Conservation (phyloP, 371 early-diverging fungal species). For the Haplosporangium sp. region DNA sequence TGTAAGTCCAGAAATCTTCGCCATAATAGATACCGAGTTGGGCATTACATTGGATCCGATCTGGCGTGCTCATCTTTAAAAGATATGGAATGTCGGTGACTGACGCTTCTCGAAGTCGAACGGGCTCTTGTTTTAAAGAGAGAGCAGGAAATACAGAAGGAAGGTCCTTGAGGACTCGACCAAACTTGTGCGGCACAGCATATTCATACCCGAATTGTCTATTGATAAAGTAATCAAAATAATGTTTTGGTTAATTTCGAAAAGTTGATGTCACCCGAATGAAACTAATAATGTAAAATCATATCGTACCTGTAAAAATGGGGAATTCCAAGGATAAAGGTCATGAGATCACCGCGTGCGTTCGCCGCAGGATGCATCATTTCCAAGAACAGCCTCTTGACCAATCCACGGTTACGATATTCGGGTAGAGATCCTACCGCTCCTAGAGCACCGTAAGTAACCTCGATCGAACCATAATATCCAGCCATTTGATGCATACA, state of each 20-base stretch:
- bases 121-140: constrained; percentile 10
- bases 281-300: not conserved
- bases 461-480: constrained; percentile 17
- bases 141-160: not conserved
- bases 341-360: constrained; percentile 33
- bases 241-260: not conserved
- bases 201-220: constrained; percentile 43
- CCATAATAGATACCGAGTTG: constrained; percentile 25
- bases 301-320: constrained; percentile 40
- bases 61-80: constrained; percentile 23
- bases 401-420: constrained; percentile 33
- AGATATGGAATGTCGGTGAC: constrained; percentile 27
- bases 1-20: constrained; percentile 22
- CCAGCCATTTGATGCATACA: constrained; percentile 11
- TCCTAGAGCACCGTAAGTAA: constrained; percentile 10
- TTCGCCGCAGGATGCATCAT: constrained; percentile 47
- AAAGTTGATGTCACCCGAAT: too few relatives aligned
- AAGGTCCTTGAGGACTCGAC: constrained; percentile 6
- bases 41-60: constrained; percentile 15
- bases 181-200: constrained; percentile 12
- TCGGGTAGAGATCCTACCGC: constrained; percentile 10
- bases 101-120: constrained; percentile 23
- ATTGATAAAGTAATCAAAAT: not conserved
- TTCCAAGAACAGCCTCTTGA: constrained; percentile 27
- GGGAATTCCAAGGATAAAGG: constrained; percentile 32